Percentiles rank a stretch among this genome's conserved stretches.
These are phyloP conservation scores for Elaeis oleifera DNA, from an alignment of 202 grass and related monocot genomes.

Conservation along the genomic window DNA sequence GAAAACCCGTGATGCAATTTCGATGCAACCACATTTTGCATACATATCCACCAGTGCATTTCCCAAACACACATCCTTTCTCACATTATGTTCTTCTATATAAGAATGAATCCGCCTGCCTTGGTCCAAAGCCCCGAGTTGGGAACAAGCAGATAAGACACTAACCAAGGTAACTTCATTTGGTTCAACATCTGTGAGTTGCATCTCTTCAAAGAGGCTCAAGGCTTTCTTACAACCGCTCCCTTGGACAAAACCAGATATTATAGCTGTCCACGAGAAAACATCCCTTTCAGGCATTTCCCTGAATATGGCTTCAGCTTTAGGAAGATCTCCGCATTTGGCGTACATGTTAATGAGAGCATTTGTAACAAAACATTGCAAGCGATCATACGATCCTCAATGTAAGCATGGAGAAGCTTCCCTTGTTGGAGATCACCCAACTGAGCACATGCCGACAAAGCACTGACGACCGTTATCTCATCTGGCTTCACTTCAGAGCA, in stretches of 20 bases:
- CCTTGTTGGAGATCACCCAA: slow-evolving; percentile 53
- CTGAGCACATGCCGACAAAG: slow-evolving; percentile 60
- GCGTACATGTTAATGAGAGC: slow-evolving; percentile 82
- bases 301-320: slow-evolving; percentile 41
- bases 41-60: slow-evolving; percentile 86
- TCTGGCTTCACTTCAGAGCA: slow-evolving; percentile 37
- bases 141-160: slow-evolving; percentile 67
- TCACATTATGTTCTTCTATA: slow-evolving; percentile 58
- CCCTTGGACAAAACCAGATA: slow-evolving; percentile 62
- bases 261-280: slow-evolving; percentile 71
- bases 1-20: slow-evolving; percentile 46
- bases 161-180: slow-evolving; percentile 74
- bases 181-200: slow-evolving; percentile 26
- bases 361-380: slow-evolving; percentile 56
- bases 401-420: slow-evolving; percentile 40
- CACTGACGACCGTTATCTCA: slow-evolving; percentile 44
- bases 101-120: slow-evolving; percentile 56
- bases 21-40: slow-evolving; percentile 65
- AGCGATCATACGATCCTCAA: slow-evolving; percentile 20
- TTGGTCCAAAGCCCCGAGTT: slow-evolving; percentile 60
- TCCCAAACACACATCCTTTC: slow-evolving; percentile 41
- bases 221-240: slow-evolving; percentile 43
- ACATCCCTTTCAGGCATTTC: slow-evolving; percentile 47
- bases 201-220: slow-evolving; percentile 64
- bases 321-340: slow-evolving; percentile 61